Base-by-base conservation (phyloP, 2,329 filamentous ascomycete genomes). In the Botrytis sinoallii region DNA sequence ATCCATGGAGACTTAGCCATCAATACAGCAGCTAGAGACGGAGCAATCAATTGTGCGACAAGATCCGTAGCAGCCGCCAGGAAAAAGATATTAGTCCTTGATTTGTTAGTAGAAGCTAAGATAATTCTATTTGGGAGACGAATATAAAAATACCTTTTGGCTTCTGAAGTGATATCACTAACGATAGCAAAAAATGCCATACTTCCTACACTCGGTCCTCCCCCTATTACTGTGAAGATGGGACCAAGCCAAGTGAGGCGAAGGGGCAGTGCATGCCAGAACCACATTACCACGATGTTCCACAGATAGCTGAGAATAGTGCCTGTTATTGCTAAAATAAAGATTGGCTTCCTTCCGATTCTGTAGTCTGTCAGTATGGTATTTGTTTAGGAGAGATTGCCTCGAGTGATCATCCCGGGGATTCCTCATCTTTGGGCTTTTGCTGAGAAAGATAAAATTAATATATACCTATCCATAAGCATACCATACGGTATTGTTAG, bases 401-500 rank as follows among this genome's bases (percentile, higher is more conserved):
- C 14, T 42, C 40, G 20, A 1, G 8, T 20, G 8, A 8, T 6
- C 1, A 29, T 29, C 3, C 61, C 29, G 8, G 18, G 25, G 4
- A 18, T 20, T 10, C 9, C 32, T 67, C 20, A n/a, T 69, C 29
- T 57, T 38, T 57, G 20, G 18, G 29, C 1, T 46, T 35, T 22
- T 44, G n/a, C 10, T 44, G 61, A 32, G n/a, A n/a, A 6, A 8
- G 46, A 12, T 20, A 18, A 65, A 14, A 29, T 46, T 6, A 20
- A 3, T 57, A 32, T 78, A 76, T 70, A 82, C 79, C 80, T 80
- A 75, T 84, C 83, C 16, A 82, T 82, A 1, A 82, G 78, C n/a
- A 83, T 77, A 38, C 82, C 83, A 80, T 83, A 84, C 1, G 82
- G 80, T 59, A 84, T 75, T 0, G 82, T 80, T 1, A 78, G 77